Evolutionary conservation across 805 yeast genomes (phyloP).

Genomic region (Kuraishia hungarica): DNA sequence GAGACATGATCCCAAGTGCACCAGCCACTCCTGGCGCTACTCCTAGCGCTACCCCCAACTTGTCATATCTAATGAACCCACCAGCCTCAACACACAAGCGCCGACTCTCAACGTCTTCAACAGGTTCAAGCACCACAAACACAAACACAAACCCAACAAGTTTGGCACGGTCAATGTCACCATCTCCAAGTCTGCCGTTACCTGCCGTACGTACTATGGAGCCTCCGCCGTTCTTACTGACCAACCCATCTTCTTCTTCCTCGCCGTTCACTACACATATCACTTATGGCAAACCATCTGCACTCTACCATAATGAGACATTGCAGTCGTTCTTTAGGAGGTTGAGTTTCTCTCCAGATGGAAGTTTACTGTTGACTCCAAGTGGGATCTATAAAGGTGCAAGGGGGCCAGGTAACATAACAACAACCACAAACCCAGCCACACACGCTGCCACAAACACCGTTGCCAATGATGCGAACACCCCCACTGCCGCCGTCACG

Average conservation of each 20-base stretch:
- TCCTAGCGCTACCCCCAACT: neutral
- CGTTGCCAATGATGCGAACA: too few species aligned
- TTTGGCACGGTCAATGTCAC: slow-evolving; percentile 13
- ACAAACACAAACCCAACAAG: slow-evolving; percentile 15
- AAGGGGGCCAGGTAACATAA: neutral
- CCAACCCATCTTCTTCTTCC: slow-evolving; percentile 3
- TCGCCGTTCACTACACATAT: neutral
- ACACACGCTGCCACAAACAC: neutral
- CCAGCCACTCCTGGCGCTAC: slow-evolving; percentile 1
- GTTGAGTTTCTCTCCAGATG: slow-evolving; percentile 84
- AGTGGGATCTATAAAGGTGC: slow-evolving; percentile 50
- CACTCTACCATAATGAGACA: slow-evolving; percentile 76
- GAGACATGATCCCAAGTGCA: slow-evolving; percentile 6
- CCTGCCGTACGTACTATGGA: slow-evolving; percentile 40
- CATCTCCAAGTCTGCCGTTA: slow-evolving; percentile 24
- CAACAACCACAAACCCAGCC: neutral
- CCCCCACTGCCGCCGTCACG: too few species aligned
- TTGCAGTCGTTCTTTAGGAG: slow-evolving; percentile 87
- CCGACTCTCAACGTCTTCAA: slow-evolving; percentile 30
- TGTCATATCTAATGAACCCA: slow-evolving; percentile 9
- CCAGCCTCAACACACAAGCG: slow-evolving; percentile 23
- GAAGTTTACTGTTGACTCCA: slow-evolving; percentile 68
- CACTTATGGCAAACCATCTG: slow-evolving; percentile 23
- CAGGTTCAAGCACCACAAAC: slow-evolving; percentile 23
- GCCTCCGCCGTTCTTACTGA: slow-evolving; percentile 11